These are phyloP conservation scores for Quercus glauca DNA, from an alignment of 306 rosid species.

Conservation along the genomic window DNA sequence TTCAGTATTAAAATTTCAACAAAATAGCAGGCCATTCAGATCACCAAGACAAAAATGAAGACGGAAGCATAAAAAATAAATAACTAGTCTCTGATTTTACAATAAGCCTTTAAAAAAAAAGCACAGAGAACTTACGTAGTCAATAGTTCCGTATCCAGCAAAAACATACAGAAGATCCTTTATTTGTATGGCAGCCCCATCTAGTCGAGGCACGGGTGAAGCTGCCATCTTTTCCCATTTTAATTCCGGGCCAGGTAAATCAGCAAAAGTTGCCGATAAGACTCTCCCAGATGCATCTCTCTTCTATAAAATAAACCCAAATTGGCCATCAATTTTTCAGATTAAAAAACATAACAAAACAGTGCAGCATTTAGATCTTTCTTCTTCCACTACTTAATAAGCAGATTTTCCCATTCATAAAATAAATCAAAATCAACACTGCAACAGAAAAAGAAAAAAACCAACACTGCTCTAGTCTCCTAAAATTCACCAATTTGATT, in stretches of 20 bases:
- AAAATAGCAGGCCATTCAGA: neutral
- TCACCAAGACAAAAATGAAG: neutral
- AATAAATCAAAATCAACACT: neutral
- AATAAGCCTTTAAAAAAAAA: neutral
- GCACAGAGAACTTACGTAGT: conserved; percentile 32
- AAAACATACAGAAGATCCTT: conserved; percentile 68
- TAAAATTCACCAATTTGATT: too few relatives aligned
- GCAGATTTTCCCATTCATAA: neutral
- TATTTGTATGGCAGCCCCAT: conserved; percentile 93
- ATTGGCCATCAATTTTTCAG: neutral
- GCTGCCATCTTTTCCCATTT: conserved; percentile 73
- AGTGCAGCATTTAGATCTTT: neutral
- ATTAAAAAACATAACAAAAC: neutral
- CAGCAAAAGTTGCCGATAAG: conserved; percentile 77
- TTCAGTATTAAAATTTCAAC: neutral
- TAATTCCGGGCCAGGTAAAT: conserved; percentile 67
- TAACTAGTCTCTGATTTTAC: neutral
- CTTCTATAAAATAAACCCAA: conserved; percentile 14
- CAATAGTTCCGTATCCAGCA: conserved; percentile 84
- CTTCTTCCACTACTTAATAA: neutral
- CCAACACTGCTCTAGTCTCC: too few relatives aligned
- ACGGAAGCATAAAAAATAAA: neutral
- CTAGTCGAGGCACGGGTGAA: conserved; percentile 88
- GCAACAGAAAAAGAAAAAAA: too few relatives aligned
- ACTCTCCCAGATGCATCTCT: conserved; percentile 32